phyloP scores from a whole-genome alignment of 2,329 filamentous ascomycete genomes.

The Pseudogymnoascus sp. region DNA sequence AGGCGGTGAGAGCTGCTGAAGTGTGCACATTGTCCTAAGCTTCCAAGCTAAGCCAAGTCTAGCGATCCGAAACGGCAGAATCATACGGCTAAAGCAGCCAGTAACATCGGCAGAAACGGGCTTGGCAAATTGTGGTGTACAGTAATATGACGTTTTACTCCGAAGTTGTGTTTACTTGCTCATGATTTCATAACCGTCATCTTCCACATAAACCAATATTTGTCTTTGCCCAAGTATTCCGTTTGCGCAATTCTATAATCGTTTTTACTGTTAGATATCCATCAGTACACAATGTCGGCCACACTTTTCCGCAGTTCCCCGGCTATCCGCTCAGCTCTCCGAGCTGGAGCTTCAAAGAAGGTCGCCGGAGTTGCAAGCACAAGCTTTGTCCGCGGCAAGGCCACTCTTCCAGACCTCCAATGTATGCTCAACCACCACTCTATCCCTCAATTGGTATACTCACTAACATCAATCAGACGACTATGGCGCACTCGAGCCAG shows the following conservation, averaged over 20 bases:
- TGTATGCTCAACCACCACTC: conserved; percentile 45
- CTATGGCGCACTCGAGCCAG: conserved; percentile 85
- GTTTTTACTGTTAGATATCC: neutral
- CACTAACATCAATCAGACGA: conserved; percentile 56
- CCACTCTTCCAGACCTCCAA: conserved; percentile 81
- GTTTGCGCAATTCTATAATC: neutral
- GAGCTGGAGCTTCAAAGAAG: conserved; percentile 57
- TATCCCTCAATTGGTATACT: neutral
- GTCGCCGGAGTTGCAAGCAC: conserved; percentile 62
- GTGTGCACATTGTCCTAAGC: neutral
- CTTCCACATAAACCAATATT: neutral
- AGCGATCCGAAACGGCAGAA: neutral
- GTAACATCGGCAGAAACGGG: neutral
- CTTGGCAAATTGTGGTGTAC: neutral
- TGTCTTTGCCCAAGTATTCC: neutral
- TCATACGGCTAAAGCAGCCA: neutral
- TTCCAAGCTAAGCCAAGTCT: neutral
- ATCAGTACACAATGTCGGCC: conserved; percentile 55
- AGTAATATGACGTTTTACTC: conserved; percentile 8
- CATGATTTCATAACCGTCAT: conserved; percentile 3
- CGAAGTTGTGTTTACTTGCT: neutral
- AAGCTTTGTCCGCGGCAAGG: conserved; percentile 78
- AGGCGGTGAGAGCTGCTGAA: neutral
- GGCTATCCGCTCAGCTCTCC: conserved; percentile 62
- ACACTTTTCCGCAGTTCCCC: conserved; percentile 66